Evolutionary conservation across 208 protist genomes (phyloP), one percentile per base, ranked within the genome.

Genomic region (Vickermania spadyakhi): DNA sequence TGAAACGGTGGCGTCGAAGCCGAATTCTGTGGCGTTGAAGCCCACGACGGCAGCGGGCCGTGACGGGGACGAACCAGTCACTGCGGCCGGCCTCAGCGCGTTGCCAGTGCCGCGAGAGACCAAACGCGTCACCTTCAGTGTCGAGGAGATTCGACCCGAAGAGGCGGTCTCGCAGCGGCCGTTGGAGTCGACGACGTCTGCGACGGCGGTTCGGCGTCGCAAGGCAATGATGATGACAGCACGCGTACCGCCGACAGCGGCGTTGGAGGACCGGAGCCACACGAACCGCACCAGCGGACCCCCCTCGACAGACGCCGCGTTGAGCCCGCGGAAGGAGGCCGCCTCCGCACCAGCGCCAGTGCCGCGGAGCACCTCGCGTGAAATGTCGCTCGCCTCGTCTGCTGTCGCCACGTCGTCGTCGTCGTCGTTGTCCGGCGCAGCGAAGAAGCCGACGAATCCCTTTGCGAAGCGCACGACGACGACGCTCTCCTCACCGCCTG

Each of bases 401-500:
- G 36, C 36, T n/a, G 11, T 18, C 11, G 7, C 36, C 36, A 45
- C 7, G 18, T 18, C 36, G 7, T 18, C 36, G 36, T 18, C 41
- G 41, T 49, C 51, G 51, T 28, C 26, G 11, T 5, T 27, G 51
- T 22, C 51, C 11, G 13, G 5, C 21, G 51, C 11, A 5, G n/a
- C 51, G 51, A 55, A 27, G 26, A 45, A 45, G 36, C 36, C 36
- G 7, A n/a, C 36, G 11, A 45, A 45, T 18, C 36, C 36, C 36
- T 45, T n/a, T 7, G n/a, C 51, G 51, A 55, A 55, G 23, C 51
- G 14, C 51, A 55, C 51, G n/a, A 26, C 51, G 51, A 22, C 51
- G 51, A 7, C 7, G 23, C 51, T n/a, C n/a, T 21, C 5, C 14
- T 22, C 51, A 7, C 7, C 36, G 7, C 36, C 36, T n/a, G 51